Percentiles rank a stretch among this genome's conserved stretches.
These are phyloP conservation scores for Spatholobus suberectus DNA, from an alignment of 306 rosid genomes.

Conservation along the genomic window DNA sequence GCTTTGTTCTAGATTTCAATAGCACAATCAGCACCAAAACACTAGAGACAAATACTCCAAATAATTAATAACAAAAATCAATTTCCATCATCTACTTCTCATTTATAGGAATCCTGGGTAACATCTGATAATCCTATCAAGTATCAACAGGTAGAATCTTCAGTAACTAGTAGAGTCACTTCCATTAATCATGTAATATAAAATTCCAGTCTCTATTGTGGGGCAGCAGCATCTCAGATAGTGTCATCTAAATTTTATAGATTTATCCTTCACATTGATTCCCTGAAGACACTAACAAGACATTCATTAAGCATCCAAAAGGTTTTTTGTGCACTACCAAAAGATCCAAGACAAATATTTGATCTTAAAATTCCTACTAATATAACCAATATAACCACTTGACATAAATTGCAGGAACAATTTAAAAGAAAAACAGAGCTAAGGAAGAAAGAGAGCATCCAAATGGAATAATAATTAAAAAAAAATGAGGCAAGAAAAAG, in stretches of 20 bases:
- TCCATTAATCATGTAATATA: background rate
- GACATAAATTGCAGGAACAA: background rate
- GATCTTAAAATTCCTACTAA: background rate
- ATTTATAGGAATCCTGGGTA: background rate
- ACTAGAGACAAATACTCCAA: background rate
- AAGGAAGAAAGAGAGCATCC: background rate
- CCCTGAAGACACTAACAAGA: constrained; percentile 1
- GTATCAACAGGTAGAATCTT: background rate
- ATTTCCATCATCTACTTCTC: background rate
- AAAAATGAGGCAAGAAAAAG: background rate
- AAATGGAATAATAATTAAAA: background rate
- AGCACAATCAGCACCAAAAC: background rate
- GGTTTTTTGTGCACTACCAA: background rate
- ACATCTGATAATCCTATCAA: background rate
- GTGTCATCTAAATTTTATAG: background rate
- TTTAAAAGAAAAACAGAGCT: background rate
- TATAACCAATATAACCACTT: background rate
- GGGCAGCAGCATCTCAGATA: background rate
- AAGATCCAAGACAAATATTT: background rate
- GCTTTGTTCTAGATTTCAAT: background rate
- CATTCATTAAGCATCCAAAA: constrained; percentile 1
- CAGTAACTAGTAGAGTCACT: background rate
- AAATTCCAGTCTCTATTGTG: background rate
- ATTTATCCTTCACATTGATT: background rate
- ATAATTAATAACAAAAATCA: background rate